These are phyloP conservation scores for Plasmodium malariae DNA, from an alignment of 169 alveolate genomes.

Conservation along the genomic window DNA sequence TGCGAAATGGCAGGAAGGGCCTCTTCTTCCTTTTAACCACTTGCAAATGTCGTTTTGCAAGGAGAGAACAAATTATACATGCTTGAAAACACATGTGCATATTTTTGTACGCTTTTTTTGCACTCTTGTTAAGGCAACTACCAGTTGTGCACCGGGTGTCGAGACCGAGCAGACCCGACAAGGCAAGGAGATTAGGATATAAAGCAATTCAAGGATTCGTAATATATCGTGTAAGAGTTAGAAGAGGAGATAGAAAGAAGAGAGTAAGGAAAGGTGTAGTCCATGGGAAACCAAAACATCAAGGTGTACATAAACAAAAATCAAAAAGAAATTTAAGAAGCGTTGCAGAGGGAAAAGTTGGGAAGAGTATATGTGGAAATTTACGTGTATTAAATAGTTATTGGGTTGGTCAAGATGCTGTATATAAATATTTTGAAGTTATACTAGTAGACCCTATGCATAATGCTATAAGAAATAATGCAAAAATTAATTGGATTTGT, in stretches of 20 bases:
- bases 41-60: no score
- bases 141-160: constrained; percentile 98
- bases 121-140: constrained; percentile 90
- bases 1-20: no score
- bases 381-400: constrained; percentile 99
- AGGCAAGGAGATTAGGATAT: constrained; percentile 98
- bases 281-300: constrained; percentile 99
- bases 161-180: constrained; percentile 97
- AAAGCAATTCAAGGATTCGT: constrained; percentile 99
- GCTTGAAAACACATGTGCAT: neutral
- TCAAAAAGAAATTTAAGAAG: constrained; percentile 96
- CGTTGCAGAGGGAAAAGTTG: constrained; percentile 99
- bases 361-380: constrained; percentile 95
- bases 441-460: constrained; percentile 99
- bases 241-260: constrained; percentile 99
- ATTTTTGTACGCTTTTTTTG: neutral
- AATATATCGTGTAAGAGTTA: constrained; percentile 98
- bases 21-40: no score
- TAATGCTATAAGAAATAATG: constrained; percentile 98
- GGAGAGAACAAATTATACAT: no score
- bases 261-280: constrained; percentile 98
- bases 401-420: constrained; percentile 99
- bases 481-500: constrained; percentile 99
- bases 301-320: constrained; percentile 97
- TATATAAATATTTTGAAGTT: constrained; percentile 98